Percentiles rank a stretch among this genome's conserved stretches.
These are phyloP conservation scores for Ceratobasidium theobromae DNA, from an alignment of 1,284 basidiomycete species.

Conservation along the genomic window DNA sequence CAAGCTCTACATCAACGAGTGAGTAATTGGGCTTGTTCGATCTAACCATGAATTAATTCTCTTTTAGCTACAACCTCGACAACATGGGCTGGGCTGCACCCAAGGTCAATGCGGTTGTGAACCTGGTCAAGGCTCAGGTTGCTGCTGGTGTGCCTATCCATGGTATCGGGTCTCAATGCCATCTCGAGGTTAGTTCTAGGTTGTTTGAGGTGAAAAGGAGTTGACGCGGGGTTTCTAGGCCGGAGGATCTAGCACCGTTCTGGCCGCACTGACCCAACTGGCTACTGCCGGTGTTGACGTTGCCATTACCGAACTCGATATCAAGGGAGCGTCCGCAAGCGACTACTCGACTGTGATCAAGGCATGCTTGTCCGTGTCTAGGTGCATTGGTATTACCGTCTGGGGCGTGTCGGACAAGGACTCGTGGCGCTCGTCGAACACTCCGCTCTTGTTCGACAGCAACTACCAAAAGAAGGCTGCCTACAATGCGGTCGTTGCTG, in stretches of 20 bases:
- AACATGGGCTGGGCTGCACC: slow-evolving; percentile 42
- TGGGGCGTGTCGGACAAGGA: slow-evolving; percentile 28
- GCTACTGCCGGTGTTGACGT: slow-evolving; percentile 36
- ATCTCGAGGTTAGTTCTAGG: slow-evolving; percentile 39
- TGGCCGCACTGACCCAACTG: slow-evolving; percentile 32
- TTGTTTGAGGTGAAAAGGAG: slow-evolving; percentile 5
- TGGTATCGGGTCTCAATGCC: slow-evolving; percentile 45
- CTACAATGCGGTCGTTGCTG: slow-evolving; percentile 48
- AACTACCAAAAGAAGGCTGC: slow-evolving; percentile 53
- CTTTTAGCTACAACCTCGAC: slow-evolving; percentile 11
- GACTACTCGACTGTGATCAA: slow-evolving; percentile 53
- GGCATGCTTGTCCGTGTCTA: slow-evolving; percentile 50
- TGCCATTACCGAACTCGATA: too few relatives aligned
- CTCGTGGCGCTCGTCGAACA: slow-evolving; percentile 46
- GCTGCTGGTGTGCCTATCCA: slow-evolving; percentile 41
- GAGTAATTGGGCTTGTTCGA: neutral
- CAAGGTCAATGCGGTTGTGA: slow-evolving; percentile 55
- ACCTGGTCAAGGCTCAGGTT: slow-evolving; percentile 53
- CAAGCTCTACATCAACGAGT: slow-evolving; percentile 37
- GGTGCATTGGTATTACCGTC: slow-evolving; percentile 52
- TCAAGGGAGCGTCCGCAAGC: slow-evolving; percentile 36
- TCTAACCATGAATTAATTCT: neutral
- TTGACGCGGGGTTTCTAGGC: neutral
- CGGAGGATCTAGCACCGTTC: slow-evolving; percentile 12
- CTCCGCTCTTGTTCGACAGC: slow-evolving; percentile 50